A percentile compares a stretch with the other conserved stretches of the same genome.
Evolutionary conservation across 106 monocot genomes (phyloP).

Genomic region (Acorus gramineus): DNA sequence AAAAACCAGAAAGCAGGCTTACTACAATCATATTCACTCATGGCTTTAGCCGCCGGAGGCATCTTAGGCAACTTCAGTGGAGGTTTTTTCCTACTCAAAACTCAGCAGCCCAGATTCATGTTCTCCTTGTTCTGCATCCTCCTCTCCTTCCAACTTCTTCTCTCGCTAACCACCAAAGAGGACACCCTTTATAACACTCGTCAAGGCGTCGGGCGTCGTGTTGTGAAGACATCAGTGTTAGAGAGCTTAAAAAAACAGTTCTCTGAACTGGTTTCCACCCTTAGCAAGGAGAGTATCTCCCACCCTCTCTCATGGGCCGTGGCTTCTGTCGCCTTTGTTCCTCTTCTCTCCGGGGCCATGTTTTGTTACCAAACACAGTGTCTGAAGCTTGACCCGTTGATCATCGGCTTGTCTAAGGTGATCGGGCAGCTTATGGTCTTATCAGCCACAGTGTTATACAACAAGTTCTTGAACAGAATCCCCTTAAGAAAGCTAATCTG

Average conservation of each 20-base stretch:
- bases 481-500: constrained; percentile 50
- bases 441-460: constrained; percentile 44
- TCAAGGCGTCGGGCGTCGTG: neutral
- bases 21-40: constrained; percentile 70
- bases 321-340: constrained; percentile 56
- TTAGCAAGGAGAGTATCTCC: constrained; percentile 35
- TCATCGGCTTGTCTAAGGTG: constrained; percentile 84
- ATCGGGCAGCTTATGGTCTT: constrained; percentile 65
- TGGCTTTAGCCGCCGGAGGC: constrained; percentile 54
- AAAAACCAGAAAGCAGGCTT: constrained; percentile 34
- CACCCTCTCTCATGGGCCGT: constrained; percentile 64
- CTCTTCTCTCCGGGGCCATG: constrained; percentile 66
- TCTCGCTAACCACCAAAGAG: constrained; percentile 58
- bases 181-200: constrained; percentile 7
- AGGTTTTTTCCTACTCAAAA: constrained; percentile 44
- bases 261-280: constrained; percentile 28
- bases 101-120: constrained; percentile 52
- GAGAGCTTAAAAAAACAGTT: constrained; percentile 49
- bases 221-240: constrained; percentile 20
- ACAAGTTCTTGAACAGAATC: constrained; percentile 33
- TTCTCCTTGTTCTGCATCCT: constrained; percentile 52
- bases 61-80: constrained; percentile 68
- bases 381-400: constrained; percentile 48
- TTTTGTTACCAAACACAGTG: constrained; percentile 79
- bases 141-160: constrained; percentile 44